Evolutionary conservation across 192 early-diverging fungal species (phyloP).

Genomic region (Backusella macrospora): DNA sequence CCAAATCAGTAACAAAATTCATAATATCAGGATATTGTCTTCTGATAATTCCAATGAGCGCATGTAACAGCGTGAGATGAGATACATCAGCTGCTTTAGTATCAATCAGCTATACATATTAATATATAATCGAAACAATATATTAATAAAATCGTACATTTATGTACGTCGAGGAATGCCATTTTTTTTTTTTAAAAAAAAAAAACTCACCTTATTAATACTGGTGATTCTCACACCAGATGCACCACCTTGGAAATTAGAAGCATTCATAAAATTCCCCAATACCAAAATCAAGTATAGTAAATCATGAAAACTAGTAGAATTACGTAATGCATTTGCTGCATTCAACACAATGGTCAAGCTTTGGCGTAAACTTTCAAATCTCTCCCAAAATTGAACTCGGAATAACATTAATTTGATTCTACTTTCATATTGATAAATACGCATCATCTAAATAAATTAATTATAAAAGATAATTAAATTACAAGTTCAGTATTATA

Average conservation of each 20-base stretch:
- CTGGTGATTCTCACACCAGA: conserved; percentile 80
- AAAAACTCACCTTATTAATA: conserved; percentile 64
- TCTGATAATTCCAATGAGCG: conserved; percentile 65
- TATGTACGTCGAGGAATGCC: no score
- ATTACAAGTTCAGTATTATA: not conserved
- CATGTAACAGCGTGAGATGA: conserved; percentile 71
- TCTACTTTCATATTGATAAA: conserved; percentile 74
- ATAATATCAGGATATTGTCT: conserved; percentile 61
- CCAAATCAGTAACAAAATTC: conserved; percentile 66
- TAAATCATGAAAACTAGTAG: conserved; percentile 67
- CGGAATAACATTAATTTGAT: conserved; percentile 68
- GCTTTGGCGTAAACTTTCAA: conserved; percentile 59
- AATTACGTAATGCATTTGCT: conserved; percentile 62
- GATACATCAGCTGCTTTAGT: conserved; percentile 75
- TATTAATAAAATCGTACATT: no score
- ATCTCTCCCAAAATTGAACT: conserved; percentile 64
- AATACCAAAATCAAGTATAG: conserved; percentile 71
- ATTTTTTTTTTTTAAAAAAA: no score
- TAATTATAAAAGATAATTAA: not conserved
- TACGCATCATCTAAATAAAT: conserved; percentile 59
- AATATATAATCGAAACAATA: no score
- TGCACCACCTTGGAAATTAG: conserved; percentile 76
- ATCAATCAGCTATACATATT: conserved; percentile 63
- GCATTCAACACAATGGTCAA: conserved; percentile 60
- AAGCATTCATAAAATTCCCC: conserved; percentile 86